Percentiles rank a stretch among this genome's conserved stretches.
Evolutionary conservation across 305 asterid genomes (phyloP).

Genomic region (Caryopteris hybrid): DNA sequence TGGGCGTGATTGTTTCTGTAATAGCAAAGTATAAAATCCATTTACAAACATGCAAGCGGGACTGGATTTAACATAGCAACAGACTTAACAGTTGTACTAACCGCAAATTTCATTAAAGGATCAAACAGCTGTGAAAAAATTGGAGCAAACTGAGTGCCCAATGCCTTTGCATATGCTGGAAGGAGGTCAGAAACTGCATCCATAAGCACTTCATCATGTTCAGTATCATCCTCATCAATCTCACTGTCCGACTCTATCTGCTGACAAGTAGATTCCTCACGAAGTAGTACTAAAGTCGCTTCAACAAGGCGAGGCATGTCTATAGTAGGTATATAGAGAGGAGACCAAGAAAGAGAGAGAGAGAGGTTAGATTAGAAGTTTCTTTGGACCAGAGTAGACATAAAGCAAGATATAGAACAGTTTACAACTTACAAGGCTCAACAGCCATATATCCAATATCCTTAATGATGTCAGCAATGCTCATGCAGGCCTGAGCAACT

Average conservation of each 20-base stretch:
- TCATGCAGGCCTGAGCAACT: constrained; percentile 95
- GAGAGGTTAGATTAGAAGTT: background rate
- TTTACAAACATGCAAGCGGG: constrained; percentile 10
- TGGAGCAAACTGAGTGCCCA: constrained; percentile 92
- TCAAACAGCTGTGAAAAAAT: constrained; percentile 71
- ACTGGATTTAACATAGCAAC: background rate
- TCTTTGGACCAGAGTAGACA: constrained; percentile 16
- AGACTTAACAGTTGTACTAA: constrained; percentile 33
- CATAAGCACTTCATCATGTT: constrained; percentile 98
- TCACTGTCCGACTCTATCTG: constrained; percentile 80
- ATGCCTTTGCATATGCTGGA: constrained; percentile 91
- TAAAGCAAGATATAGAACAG: constrained; percentile 7
- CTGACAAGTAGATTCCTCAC: constrained; percentile 86
- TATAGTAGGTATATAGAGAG: constrained; percentile 24
- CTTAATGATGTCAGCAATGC: constrained; percentile 74
- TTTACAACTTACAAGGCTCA: constrained; percentile 77
- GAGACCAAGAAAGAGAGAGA: background rate
- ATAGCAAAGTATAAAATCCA: constrained; percentile 16
- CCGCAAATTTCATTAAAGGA: constrained; percentile 92
- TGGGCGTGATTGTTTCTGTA: constrained; percentile 89
- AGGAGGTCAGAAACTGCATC: constrained; percentile 99
- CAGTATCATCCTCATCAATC: constrained; percentile 77
- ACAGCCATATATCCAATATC: constrained; percentile 84
- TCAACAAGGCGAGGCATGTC: constrained; percentile 75
- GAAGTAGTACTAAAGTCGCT: constrained; percentile 71